phyloP scores from a whole-genome alignment of 2,329 filamentous ascomycete species.

The Paraphoma sp. region DNA sequence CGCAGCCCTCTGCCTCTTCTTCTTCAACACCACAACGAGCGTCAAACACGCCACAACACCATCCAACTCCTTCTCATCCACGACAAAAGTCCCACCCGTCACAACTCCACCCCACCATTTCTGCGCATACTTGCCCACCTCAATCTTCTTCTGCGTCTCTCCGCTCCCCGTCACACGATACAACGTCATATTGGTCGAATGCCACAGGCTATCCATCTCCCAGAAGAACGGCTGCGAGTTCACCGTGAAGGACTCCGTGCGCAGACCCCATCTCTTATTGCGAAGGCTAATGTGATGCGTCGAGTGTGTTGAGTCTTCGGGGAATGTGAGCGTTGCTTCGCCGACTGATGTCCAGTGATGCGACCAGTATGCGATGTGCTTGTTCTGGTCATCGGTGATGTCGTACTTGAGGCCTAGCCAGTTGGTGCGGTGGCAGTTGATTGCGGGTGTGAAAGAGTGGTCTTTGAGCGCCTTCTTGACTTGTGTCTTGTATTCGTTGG shows the following conservation, averaged over 20 bases:
- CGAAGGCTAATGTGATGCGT: constrained; percentile 18
- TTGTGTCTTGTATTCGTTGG: constrained; percentile 21
- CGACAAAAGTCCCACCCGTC: constrained; percentile 26
- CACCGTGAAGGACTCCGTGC: constrained; percentile 25
- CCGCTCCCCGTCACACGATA: constrained; percentile 23
- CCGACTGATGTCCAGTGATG: constrained; percentile 24
- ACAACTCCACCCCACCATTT: constrained; percentile 31
- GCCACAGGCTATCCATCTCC: constrained; percentile 27
- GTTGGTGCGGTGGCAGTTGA: constrained; percentile 15
- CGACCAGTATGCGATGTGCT: constrained; percentile 23
- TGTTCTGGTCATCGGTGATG: constrained; percentile 17
- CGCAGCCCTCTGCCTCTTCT: constrained; percentile 33
- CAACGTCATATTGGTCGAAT: constrained; percentile 29
- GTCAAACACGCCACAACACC: constrained; percentile 30
- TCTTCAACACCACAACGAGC: constrained; percentile 31
- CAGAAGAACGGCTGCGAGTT: constrained; percentile 25
- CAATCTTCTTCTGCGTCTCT: constrained; percentile 16
- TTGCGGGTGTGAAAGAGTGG: constrained; percentile 22
- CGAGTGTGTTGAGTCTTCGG: constrained; percentile 17
- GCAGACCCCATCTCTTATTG: constrained; percentile 22
- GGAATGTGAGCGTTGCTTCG: constrained; percentile 26
- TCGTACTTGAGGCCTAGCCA: constrained; percentile 24
- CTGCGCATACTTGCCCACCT: constrained; percentile 33
- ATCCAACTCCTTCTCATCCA: constrained; percentile 28
- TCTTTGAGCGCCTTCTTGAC: constrained; percentile 26